These are phyloP conservation scores for Cantharellus cinnabarinus DNA, from an alignment of 768 basidiomycete genomes.

Conservation along the genomic window DNA sequence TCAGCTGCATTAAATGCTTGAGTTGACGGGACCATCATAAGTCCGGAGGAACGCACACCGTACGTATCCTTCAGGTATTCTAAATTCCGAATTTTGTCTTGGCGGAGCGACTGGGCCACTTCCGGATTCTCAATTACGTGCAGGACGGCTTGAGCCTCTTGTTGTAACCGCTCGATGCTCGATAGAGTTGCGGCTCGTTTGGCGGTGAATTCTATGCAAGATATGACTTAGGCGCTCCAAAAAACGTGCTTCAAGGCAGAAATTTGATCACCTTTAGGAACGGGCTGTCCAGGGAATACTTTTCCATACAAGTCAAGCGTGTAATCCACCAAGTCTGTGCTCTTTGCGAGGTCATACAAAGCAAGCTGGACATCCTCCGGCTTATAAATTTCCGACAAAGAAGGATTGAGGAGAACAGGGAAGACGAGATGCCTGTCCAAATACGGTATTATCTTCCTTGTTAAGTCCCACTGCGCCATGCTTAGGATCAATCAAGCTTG, in stretches of 20 bases:
- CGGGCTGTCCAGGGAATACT: constrained; percentile 48
- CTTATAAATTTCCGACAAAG: constrained; percentile 53
- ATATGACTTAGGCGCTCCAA: neutral
- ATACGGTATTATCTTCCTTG: constrained; percentile 75
- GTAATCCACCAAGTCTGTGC: constrained; percentile 97
- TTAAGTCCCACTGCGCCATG: constrained; percentile 75
- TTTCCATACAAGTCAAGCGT: constrained; percentile 61
- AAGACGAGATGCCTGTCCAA: constrained; percentile 90
- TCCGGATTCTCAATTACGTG: constrained; percentile 95
- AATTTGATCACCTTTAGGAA: constrained; percentile 32
- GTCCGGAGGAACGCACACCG: constrained; percentile 30
- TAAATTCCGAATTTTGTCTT: constrained; percentile 94
- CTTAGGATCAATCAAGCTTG: neutral
- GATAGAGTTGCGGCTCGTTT: constrained; percentile 68
- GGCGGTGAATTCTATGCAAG: constrained; percentile 49
- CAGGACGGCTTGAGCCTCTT: constrained; percentile 80
- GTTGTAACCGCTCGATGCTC: constrained; percentile 65
- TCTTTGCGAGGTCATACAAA: constrained; percentile 93
- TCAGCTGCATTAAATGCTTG: constrained; percentile 35
- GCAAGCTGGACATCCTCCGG: constrained; percentile 64
- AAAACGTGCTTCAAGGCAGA: neutral
- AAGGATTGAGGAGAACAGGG: constrained; percentile 77
- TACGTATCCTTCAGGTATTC: constrained; percentile 88
- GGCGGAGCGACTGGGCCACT: constrained; percentile 79
- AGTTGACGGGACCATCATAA: neutral